These are phyloP conservation scores for Cochlearia excelsa DNA, from an alignment of 345 rosid species.

Conservation along the genomic window DNA sequence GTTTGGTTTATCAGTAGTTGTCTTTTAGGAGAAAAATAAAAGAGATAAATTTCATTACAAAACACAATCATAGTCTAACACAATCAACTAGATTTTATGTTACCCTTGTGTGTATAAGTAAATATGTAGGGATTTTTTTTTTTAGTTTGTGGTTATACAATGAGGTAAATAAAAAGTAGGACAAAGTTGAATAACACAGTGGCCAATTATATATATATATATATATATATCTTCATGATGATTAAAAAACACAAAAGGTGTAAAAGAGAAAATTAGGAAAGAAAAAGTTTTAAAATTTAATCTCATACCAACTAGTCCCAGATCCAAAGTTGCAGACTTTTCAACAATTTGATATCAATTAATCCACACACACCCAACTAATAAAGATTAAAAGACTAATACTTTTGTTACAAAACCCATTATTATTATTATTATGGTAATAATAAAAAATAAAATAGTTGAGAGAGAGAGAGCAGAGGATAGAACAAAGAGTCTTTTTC, in stretches of 20 bases:
- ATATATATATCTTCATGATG: constrained; percentile 34
- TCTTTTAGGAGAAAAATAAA: too few species aligned
- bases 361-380: constrained; percentile 5
- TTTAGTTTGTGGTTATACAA: constrained; percentile 21
- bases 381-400: constrained; percentile 31
- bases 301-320: constrained; percentile 32
- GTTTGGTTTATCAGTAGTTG: too few species aligned
- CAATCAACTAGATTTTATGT: constrained; percentile 10
- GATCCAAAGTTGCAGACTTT: constrained; percentile 39
- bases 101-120: constrained; percentile 19
- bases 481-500: constrained; percentile 21
- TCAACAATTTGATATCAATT: constrained; percentile 24
- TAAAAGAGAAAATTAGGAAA: constrained; percentile 14
- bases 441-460: background rate
- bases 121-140: background rate
- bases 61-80: background rate
- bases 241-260: constrained; percentile 22
- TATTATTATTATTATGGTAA: background rate
- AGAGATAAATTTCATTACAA: background rate
- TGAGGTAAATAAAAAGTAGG: constrained; percentile 15
- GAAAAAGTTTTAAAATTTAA: constrained; percentile 23
- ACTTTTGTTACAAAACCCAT: constrained; percentile 17
- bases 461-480: constrained; percentile 26
- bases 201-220: constrained; percentile 44
- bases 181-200: constrained; percentile 40